These are phyloP conservation scores for Leccinum fibrillosum DNA, from an alignment of 768 basidiomycete species.

Conservation along the genomic window DNA sequence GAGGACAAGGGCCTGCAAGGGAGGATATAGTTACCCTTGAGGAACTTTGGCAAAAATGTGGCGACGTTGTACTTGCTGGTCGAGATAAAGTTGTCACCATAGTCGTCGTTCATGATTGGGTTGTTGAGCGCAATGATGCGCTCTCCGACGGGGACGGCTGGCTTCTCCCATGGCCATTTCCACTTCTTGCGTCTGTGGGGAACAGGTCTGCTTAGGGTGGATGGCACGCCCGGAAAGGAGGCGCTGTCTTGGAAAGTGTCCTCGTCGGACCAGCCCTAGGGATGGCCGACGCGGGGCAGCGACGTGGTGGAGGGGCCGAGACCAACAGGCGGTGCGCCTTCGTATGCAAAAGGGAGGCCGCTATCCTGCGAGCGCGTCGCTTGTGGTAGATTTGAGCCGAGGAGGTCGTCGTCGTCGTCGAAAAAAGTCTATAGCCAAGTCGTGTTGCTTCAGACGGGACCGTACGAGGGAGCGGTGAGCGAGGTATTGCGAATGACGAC, in stretches of 20 bases:
- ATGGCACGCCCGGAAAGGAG: conserved; percentile 35
- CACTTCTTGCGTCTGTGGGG: conserved; percentile 37
- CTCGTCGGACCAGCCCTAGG: conserved; percentile 75
- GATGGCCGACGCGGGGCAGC: conserved; percentile 40
- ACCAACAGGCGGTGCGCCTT: conserved; percentile 63
- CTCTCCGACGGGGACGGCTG: conserved; percentile 63
- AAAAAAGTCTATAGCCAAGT: no score
- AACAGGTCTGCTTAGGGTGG: conserved; percentile 14
- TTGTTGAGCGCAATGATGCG: conserved; percentile 84
- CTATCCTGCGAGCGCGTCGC: no score
- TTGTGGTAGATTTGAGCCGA: no score
- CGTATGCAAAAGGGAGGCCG: conserved; percentile 25
- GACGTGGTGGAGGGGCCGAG: conserved; percentile 47
- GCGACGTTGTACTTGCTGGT: conserved; percentile 93
- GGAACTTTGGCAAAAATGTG: conserved; percentile 90
- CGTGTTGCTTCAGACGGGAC: no score
- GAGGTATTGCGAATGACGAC: no score
- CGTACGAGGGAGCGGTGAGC: no score
- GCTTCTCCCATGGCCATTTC: conserved; percentile 86
- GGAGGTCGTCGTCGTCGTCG: no score
- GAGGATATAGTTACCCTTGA: conserved; percentile 61
- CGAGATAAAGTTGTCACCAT: conserved; percentile 77
- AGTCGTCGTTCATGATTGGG: conserved; percentile 59
- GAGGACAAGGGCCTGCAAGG: background rate
- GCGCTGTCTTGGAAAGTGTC: conserved; percentile 46